Percentiles rank a stretch among this genome's conserved stretches.
Evolutionary conservation across 805 yeast species (phyloP).

Genomic region (Yamadazyma sp.): DNA sequence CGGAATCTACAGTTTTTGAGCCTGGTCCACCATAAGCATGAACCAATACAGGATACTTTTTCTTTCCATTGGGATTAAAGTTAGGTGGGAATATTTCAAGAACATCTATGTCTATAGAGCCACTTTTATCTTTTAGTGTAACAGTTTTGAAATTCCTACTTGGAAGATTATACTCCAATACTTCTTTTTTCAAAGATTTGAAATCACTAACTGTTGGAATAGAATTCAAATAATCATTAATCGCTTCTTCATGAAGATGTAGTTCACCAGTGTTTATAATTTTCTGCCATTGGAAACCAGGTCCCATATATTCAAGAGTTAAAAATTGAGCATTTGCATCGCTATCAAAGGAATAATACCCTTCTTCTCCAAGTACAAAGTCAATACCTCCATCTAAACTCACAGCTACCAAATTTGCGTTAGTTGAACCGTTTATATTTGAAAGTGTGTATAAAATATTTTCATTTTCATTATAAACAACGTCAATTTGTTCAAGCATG

Average conservation of each 20-base stretch:
- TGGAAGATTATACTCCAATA: conserved; percentile 48
- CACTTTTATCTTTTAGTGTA: conserved; percentile 22
- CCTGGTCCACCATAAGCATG: conserved; percentile 84
- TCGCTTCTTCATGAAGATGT: conserved; percentile 15
- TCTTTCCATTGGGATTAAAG: conserved; percentile 37
- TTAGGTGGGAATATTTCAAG: conserved; percentile 62
- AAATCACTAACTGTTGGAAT: conserved; percentile 17
- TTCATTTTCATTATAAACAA: conserved; percentile 46
- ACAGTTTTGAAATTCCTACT: conserved; percentile 38
- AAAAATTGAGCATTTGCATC: conserved; percentile 72
- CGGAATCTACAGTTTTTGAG: conserved; percentile 52
- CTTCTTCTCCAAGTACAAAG: conserved; percentile 36
- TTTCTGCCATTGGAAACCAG: conserved; percentile 74
- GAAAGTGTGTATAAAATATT: conserved; percentile 58
- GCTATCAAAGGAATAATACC: conserved; percentile 65
- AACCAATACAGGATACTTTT: conserved; percentile 61
- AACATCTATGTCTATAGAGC: conserved; percentile 44
- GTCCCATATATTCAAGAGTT: conserved; percentile 68
- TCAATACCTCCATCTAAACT: conserved; percentile 17
- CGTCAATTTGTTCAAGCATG: conserved; percentile 61
- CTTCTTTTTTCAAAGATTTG: conserved; percentile 10
- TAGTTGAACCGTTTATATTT: conserved; percentile 73
- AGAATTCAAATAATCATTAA: conserved; percentile 11
- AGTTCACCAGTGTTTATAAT: conserved; percentile 43
- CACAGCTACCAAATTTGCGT: conserved; percentile 75